Evolutionary conservation across 306 rosid genomes (phyloP), one percentile per base, ranked within the genome.

Genomic region (Prunus fruticosa): DNA sequence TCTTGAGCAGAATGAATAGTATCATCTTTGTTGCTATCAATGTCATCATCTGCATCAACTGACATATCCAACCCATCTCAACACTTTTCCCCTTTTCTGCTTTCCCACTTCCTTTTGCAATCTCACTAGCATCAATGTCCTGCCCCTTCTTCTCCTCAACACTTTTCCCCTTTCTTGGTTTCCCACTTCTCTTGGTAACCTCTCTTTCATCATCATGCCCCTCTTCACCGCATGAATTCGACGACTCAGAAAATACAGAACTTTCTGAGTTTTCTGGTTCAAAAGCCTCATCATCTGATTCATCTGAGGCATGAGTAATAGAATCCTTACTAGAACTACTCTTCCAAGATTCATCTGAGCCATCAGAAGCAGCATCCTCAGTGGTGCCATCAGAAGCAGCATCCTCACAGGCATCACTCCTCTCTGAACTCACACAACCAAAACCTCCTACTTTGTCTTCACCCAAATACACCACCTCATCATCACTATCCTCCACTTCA

Each of bases 51-150:
- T 3, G 11, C 0, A 72, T 7, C 43, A 38, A 38, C 43, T 38
- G 43, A 38, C 43, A 38, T 38, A 38, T 84, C 86, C 9, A 83
- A 53, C 1, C 83, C 87, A 30, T 34, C 18, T 73, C 82, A 30
- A 2, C 15, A 38, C 43, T 38, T 7, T 7, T 7, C 43, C 43
- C 9, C 43, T 7, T 38, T 38, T 38, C 43, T 38, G 43, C 43
- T 69, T 41, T 27, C 18, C 34, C 64, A 25, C 61, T 71, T 56
- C 76, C 73, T 49, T 65, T 52, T 20, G n/a, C 54, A 62, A 2
- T 16, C 46, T 63, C 76, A 47, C 8, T 60, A 5, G 19, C 25
- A 58, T 11, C 19, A 60, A 23, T 38, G 43, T 38, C 43, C 43
- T 38, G 43, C 43, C 38, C 30, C 5, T 20, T 54, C 61, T 27